Evolutionary conservation across 2,329 filamentous ascomycete genomes (phyloP), one percentile per base, ranked within the genome.

Genomic region (Verticillium zaregamsianum): DNA sequence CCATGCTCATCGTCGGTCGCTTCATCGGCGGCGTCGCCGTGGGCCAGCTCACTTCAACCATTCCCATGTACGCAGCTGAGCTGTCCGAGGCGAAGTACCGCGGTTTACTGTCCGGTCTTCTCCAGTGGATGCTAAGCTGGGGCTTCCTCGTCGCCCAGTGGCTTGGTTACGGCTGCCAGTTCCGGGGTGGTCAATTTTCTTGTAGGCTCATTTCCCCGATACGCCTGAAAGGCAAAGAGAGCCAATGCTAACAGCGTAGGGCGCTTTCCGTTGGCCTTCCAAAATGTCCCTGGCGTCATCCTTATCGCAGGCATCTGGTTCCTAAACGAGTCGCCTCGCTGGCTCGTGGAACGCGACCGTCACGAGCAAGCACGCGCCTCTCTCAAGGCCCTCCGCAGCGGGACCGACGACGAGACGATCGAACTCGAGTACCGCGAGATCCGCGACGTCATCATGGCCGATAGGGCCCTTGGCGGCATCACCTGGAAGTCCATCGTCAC

Each of bases 21-120:
- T 77, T 80, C 64, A 77, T 82, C 63, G 80, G 79, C 12, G 81
- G 81, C 5, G 60, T 81, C 14, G 80, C 79, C 1, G 73, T 83
- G n/a, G 81, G 81, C 3, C 70, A 79, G 58, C 73, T 82, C 67
- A 80, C 79, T 1, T 74, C 77, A 35, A 78, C 76, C 0, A 75
- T 81, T 25, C 80, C 80, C 3, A 76, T 81, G 56, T 82, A 82
- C 65, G 77, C 76, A 65, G 77, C 72, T 25, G 77, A 80, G 65
- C 63, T 80, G 17, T 75, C 77, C 6, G 73, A 70, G 45, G 68
- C 76, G 4, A 70, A 68, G 6, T 74, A 73, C 63, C 72, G 77
- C 58, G 78, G 76, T 5, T 69, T 74, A 52, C 66, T 79, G 3
- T 75, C 72, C 15, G 75, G 77, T 31, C 67, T 79, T 59, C 69